Conservation (phyloP, 192 early-diverging fungal genomes). For the Podila minutissima region DNA sequence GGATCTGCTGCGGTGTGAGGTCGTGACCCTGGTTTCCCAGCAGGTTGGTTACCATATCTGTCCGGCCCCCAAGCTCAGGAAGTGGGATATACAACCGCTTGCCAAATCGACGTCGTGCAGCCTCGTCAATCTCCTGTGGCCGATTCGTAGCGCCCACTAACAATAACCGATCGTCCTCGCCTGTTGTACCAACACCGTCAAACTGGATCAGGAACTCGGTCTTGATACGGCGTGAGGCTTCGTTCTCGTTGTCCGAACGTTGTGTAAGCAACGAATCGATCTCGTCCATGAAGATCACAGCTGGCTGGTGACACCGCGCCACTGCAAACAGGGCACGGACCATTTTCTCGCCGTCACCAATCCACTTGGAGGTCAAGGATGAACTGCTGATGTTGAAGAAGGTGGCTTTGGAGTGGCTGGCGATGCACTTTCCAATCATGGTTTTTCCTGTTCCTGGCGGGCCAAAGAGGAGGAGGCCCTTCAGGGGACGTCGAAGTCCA, state of each 20-base stretch:
- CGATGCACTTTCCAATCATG: constrained; percentile 90
- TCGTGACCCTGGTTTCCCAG: constrained; percentile 65
- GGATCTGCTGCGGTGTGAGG: constrained; percentile 68
- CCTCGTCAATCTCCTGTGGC: constrained; percentile 94
- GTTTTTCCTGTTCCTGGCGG: constrained; percentile 93
- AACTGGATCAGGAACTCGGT: constrained; percentile 92
- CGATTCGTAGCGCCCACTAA: constrained; percentile 75
- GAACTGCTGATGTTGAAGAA: constrained; percentile 94
- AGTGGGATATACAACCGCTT: constrained; percentile 87
- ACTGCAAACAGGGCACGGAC: constrained; percentile 93
- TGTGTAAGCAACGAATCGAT: constrained; percentile 93
- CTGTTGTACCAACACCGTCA: constrained; percentile 82
- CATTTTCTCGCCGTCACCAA: constrained; percentile 96
- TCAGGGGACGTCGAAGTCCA: constrained; percentile 84
- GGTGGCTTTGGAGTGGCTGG: constrained; percentile 83
- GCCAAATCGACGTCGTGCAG: constrained; percentile 77
- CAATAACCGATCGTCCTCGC: constrained; percentile 81
- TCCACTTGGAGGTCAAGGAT: constrained; percentile 94
- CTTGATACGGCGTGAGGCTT: constrained; percentile 90
- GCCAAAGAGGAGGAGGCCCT: constrained; percentile 89
- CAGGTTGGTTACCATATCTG: constrained; percentile 69
- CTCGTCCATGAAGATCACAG: constrained; percentile 94
- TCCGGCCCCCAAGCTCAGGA: constrained; percentile 78
- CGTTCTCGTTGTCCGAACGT: constrained; percentile 89
- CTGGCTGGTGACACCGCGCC: constrained; percentile 85